phyloP scores from a whole-genome alignment of 768 basidiomycete genomes.

The Cystobasidium ongulense region DNA sequence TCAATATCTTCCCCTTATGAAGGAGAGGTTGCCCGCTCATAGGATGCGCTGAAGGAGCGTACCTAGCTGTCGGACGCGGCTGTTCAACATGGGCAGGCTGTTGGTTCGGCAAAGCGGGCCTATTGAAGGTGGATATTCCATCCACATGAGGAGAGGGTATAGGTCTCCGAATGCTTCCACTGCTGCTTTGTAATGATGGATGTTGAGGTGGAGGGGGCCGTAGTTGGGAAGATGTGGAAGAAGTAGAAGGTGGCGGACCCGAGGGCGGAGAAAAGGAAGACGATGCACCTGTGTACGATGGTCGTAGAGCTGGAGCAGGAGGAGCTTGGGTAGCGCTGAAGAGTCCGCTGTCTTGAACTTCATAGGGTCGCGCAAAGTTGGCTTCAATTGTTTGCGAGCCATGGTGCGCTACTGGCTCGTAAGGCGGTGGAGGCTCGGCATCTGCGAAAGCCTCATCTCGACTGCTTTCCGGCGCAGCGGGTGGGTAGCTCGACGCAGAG shows the following conservation, averaged over 20 bases:
- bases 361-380: slow-evolving; percentile 23
- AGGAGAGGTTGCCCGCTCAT: slow-evolving; percentile 14
- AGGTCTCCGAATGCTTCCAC: not conserved
- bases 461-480: not conserved
- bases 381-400: slow-evolving; percentile 20
- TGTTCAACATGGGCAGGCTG: not conserved
- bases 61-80: not conserved
- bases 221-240: not conserved
- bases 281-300: not conserved
- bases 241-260: not conserved
- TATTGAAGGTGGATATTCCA: slow-evolving; percentile 25
- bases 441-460: slow-evolving; percentile 20
- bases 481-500: not conserved
- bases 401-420: not conserved
- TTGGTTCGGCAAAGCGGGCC: slow-evolving; percentile 26
- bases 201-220: not conserved
- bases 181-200: not conserved
- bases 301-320: not conserved
- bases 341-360: slow-evolving; percentile 21
- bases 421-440: slow-evolving; percentile 27
- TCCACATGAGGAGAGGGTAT: slow-evolving; percentile 13
- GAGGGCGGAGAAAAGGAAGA: not conserved
- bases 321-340: slow-evolving; percentile 1
- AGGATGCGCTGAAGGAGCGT: slow-evolving; percentile 10
- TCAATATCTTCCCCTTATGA: slow-evolving; percentile 3